These are phyloP conservation scores for Beauveria sp. DNA, from an alignment of 2,329 filamentous ascomycete species.

Conservation along the genomic window DNA sequence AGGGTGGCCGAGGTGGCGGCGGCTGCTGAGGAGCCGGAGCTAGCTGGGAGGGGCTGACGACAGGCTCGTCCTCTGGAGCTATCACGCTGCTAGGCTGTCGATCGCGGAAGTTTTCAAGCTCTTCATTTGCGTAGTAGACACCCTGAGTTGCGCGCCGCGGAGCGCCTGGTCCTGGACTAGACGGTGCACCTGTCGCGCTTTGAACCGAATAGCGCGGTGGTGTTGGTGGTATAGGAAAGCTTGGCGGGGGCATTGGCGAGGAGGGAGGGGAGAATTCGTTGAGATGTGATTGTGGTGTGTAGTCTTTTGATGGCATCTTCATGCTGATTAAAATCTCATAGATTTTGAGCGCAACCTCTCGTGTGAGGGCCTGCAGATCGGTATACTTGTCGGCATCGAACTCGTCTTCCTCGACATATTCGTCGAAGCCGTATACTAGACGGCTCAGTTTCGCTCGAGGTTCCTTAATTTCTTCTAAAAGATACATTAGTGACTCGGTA, in stretches of 20 bases:
- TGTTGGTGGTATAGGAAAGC: slow-evolving; percentile 8
- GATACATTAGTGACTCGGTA: neutral
- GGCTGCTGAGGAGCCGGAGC: slow-evolving; percentile 9
- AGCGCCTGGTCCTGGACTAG: neutral
- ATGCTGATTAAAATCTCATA: slow-evolving; percentile 45
- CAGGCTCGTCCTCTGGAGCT: neutral
- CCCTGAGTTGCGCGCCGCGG: neutral
- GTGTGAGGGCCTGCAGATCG: slow-evolving; percentile 39
- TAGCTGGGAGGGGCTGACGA: slow-evolving; percentile 5
- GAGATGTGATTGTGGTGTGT: slow-evolving; percentile 20
- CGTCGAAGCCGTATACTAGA: slow-evolving; percentile 50
- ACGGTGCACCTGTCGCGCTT: neutral
- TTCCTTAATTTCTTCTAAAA: slow-evolving; percentile 41
- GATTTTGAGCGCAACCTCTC: slow-evolving; percentile 41
- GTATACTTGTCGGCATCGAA: slow-evolving; percentile 45
- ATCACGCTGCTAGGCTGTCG: slow-evolving; percentile 8
- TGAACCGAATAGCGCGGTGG: slow-evolving; percentile 5
- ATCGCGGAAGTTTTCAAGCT: slow-evolving; percentile 6
- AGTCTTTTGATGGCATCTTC: slow-evolving; percentile 28
- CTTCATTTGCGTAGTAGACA: slow-evolving; percentile 6
- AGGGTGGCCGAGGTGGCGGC: slow-evolving; percentile 25
- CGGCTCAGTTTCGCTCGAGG: slow-evolving; percentile 41
- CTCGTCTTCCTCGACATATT: slow-evolving; percentile 40
- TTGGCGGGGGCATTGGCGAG: slow-evolving; percentile 8
- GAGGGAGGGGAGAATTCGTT: slow-evolving; percentile 13